These are phyloP conservation scores for Lactarius sanguifluus DNA, from an alignment of 768 basidiomycete genomes.

Conservation along the genomic window DNA sequence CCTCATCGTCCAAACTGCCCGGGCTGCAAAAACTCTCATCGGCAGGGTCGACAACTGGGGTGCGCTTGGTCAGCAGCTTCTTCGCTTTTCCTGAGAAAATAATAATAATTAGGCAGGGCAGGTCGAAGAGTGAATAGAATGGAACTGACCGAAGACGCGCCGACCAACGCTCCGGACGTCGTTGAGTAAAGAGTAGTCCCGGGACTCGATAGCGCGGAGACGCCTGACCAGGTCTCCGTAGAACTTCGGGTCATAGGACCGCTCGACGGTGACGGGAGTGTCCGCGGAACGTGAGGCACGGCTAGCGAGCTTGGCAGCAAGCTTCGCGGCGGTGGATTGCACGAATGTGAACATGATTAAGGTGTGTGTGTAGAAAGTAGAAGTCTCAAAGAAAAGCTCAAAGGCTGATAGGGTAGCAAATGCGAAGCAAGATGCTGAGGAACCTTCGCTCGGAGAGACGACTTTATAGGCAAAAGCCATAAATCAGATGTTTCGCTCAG, in stretches of 20 bases:
- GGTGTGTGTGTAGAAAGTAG: not conserved
- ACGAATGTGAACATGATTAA: constrained; percentile 18
- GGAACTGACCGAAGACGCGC: constrained; percentile 3
- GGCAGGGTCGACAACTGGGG: not conserved
- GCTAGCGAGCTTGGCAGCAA: constrained; percentile 6
- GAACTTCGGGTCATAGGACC: not conserved
- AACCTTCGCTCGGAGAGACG: not conserved
- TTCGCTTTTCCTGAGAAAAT: not conserved
- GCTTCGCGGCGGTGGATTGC: constrained; percentile 8
- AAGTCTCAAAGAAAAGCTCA: not conserved
- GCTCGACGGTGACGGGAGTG: not conserved
- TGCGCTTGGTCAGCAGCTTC: not conserved
- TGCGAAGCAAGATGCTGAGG: not conserved
- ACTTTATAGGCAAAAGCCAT: not conserved
- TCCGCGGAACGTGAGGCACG: not conserved
- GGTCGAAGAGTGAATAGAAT: not conserved
- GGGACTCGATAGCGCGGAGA: not conserved
- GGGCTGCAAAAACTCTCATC: constrained; percentile 5
- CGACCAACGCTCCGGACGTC: not conserved
- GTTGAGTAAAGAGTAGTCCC: not conserved
- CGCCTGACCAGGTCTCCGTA: not conserved
- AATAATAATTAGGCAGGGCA: too few species aligned
- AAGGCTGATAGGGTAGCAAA: not conserved
- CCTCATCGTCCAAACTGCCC: not conserved
- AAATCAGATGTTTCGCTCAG: not conserved